These are phyloP conservation scores for Aurantiochytrium sp. DNA, from an alignment of 108 stramenopile genomes.

Conservation along the genomic window DNA sequence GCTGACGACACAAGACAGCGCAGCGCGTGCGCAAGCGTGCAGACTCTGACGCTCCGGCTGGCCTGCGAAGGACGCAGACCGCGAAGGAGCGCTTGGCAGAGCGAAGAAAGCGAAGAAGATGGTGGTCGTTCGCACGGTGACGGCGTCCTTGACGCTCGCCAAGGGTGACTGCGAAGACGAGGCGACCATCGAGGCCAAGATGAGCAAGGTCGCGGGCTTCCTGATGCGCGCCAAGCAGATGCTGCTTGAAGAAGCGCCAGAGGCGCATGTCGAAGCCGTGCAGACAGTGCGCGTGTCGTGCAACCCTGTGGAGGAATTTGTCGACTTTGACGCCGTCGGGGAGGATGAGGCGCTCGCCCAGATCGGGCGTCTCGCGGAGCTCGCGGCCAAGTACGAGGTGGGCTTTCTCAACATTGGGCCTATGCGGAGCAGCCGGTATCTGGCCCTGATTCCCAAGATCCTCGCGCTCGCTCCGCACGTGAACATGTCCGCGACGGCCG, in stretches of 20 bases:
- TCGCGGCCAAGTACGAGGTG: neutral
- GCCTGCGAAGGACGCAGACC: too few species aligned
- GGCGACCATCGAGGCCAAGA: neutral
- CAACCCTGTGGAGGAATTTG: constrained; percentile 29
- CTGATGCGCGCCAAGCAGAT: neutral
- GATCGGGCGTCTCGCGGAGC: neutral
- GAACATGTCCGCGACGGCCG: neutral
- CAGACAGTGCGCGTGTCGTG: constrained; percentile 29
- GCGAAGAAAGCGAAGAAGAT: neutral
- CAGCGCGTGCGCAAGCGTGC: too few species aligned
- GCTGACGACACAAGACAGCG: too few species aligned
- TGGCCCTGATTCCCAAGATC: neutral
- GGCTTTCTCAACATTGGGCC: neutral
- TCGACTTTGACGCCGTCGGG: neutral
- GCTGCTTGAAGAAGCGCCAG: neutral
- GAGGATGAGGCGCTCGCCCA: neutral
- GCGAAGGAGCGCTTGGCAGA: too few species aligned
- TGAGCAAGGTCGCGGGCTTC: neutral
- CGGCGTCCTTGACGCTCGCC: neutral
- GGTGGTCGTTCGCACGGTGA: constrained; percentile 26
- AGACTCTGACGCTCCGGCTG: too few species aligned
- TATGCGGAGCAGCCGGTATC: neutral
- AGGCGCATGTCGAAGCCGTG: neutral
- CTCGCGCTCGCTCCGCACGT: neutral
- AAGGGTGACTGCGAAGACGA: neutral